These are phyloP conservation scores for Capillidium rhysosporum DNA, from an alignment of 371 early-diverging fungal species.

Conservation along the genomic window DNA sequence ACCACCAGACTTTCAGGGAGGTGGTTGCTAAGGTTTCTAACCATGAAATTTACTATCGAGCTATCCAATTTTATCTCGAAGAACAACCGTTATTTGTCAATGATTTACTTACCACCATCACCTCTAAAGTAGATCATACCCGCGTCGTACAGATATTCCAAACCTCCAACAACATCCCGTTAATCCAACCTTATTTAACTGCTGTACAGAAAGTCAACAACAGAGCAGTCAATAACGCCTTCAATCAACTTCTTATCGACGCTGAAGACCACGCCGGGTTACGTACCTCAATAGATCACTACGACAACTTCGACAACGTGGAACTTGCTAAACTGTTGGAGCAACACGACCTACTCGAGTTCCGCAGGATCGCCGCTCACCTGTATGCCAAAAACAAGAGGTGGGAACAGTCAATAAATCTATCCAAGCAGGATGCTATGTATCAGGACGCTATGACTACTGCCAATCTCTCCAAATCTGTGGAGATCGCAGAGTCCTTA, in stretches of 20 bases:
- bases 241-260: conserved; percentile 88
- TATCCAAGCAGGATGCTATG: conserved; percentile 87
- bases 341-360: conserved; percentile 87
- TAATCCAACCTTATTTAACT: conserved; percentile 84
- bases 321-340: conserved; percentile 79
- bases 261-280: conserved; percentile 86
- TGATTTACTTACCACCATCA: conserved; percentile 71
- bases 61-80: conserved; percentile 85
- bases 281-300: conserved; percentile 76
- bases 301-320: conserved; percentile 80
- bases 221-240: conserved; percentile 79
- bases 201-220: conserved; percentile 82
- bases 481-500: conserved; percentile 78
- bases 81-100: conserved; percentile 84
- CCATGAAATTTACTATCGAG: conserved; percentile 90
- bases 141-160: conserved; percentile 89
- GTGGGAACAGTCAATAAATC: conserved; percentile 83
- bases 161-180: conserved; percentile 86
- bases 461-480: conserved; percentile 66
- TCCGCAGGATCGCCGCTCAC: conserved; percentile 88
- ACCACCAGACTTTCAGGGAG: conserved; percentile 89
- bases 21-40: conserved; percentile 88
- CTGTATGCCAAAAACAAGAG: conserved; percentile 84
- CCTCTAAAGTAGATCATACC: conserved; percentile 84
- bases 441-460: conserved; percentile 97